phyloP scores from a whole-genome alignment of 1,284 basidiomycete species.

The Filobasidium uniguttulatum region DNA sequence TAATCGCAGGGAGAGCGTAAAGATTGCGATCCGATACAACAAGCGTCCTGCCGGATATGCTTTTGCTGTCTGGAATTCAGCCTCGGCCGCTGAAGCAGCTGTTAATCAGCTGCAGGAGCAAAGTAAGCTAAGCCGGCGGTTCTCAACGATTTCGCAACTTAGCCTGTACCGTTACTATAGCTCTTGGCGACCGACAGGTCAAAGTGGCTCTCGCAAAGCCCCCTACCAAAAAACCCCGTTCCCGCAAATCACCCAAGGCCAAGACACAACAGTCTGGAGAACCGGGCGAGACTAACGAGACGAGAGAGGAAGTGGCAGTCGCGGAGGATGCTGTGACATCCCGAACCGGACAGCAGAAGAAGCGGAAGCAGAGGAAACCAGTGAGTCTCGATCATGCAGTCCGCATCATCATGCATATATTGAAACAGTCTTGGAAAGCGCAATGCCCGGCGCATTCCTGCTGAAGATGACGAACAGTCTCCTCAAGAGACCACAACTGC shows the following conservation, averaged over 20 bases:
- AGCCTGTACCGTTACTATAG: constrained; percentile 14
- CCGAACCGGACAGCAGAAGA: constrained; percentile 24
- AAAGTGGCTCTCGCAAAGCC: constrained; percentile 83
- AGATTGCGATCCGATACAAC: constrained; percentile 27
- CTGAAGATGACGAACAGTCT: constrained; percentile 23
- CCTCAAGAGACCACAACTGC: background rate
- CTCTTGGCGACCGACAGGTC: constrained; percentile 73
- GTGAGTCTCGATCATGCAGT: constrained; percentile 19
- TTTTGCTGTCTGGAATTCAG: constrained; percentile 67
- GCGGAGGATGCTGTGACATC: constrained; percentile 35
- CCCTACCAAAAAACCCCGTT: constrained; percentile 49
- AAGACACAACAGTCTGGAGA: constrained; percentile 24
- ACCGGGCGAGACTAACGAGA: constrained; percentile 16
- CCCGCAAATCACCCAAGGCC: constrained; percentile 8
- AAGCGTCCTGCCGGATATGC: constrained; percentile 57
- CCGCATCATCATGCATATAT: background rate
- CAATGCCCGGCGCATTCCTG: constrained; percentile 30
- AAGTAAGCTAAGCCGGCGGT: constrained; percentile 28
- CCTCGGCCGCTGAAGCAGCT: constrained; percentile 70
- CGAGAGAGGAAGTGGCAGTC: constrained; percentile 26
- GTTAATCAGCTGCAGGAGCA: constrained; percentile 72
- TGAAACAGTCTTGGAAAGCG: constrained; percentile 10
- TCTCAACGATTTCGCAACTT: background rate
- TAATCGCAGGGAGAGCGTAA: constrained; percentile 21
- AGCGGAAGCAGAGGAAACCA: constrained; percentile 28